Conservation (phyloP, 805 yeast genomes). For the Metschnikowia shivogae region DNA sequence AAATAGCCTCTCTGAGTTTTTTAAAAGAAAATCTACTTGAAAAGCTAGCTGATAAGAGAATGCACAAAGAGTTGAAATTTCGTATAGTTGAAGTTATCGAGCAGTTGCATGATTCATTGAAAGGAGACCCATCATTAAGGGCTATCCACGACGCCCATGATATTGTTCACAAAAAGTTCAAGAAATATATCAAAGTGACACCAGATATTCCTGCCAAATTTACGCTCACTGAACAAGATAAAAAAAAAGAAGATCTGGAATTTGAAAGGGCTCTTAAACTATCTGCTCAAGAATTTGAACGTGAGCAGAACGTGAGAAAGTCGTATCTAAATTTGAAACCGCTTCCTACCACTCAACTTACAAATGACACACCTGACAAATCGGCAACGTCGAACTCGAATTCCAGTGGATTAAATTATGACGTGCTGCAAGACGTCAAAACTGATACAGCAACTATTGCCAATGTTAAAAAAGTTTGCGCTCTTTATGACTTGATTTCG, state of each 20-base stretch:
- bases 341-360: slow-evolving; percentile 26
- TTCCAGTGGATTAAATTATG: background rate
- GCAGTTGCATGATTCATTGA: slow-evolving; percentile 62
- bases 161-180: slow-evolving; percentile 40
- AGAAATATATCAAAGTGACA: slow-evolving; percentile 24
- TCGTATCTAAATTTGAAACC: slow-evolving; percentile 30
- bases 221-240: slow-evolving; percentile 42
- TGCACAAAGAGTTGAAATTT: slow-evolving; percentile 65
- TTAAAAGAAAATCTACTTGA: slow-evolving; percentile 30
- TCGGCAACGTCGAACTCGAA: background rate
- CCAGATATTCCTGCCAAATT: slow-evolving; percentile 62
- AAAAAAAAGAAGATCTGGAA: slow-evolving; percentile 70
- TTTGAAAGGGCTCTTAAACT: slow-evolving; percentile 69
- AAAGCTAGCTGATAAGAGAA: slow-evolving; percentile 48
- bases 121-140: slow-evolving; percentile 69
- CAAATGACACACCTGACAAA: slow-evolving; percentile 2
- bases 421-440: background rate
- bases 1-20: slow-evolving; percentile 37
- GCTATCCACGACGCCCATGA: slow-evolving; percentile 62
- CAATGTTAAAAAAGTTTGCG: slow-evolving; percentile 65
- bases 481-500: slow-evolving; percentile 76
- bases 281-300: slow-evolving; percentile 61
- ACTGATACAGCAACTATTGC: slow-evolving; percentile 32
- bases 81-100: slow-evolving; percentile 63
- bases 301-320: slow-evolving; percentile 31